These are phyloP conservation scores for Alternaria sp. DNA, from an alignment of 2,329 filamentous ascomycete species.

Conservation along the genomic window DNA sequence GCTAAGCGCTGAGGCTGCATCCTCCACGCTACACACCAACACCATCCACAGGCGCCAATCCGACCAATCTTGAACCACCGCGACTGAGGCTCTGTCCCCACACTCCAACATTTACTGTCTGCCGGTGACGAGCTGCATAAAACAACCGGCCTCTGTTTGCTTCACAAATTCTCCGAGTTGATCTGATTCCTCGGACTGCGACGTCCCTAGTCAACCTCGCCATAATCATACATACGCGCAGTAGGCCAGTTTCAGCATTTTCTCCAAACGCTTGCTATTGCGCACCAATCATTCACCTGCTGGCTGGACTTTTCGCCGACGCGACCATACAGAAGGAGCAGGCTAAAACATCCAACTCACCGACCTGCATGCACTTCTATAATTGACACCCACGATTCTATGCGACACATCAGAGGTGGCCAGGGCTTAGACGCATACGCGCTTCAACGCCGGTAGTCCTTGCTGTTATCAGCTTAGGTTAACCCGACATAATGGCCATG, in stretches of 20 bases:
- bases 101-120: constrained; percentile 12
- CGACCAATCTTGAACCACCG: constrained; percentile 37
- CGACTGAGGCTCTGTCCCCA: constrained; percentile 22
- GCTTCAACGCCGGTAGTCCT: constrained; percentile 33
- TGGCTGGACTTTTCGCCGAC: constrained; percentile 24
- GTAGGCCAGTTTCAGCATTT: constrained; percentile 38
- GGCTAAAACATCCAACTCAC: constrained; percentile 33
- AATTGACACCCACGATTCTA: constrained; percentile 33
- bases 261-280: constrained; percentile 24
- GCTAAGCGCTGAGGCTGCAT: constrained; percentile 44
- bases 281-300: constrained; percentile 29
- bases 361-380: constrained; percentile 37
- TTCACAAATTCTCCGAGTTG: constrained; percentile 24
- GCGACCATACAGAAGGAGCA: constrained; percentile 29
- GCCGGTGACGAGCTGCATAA: constrained; percentile 28
- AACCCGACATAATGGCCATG: constrained; percentile 38
- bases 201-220: constrained; percentile 39
- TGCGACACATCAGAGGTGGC: constrained; percentile 22
- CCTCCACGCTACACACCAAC: constrained; percentile 28
- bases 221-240: constrained; percentile 30
- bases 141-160: constrained; percentile 24
- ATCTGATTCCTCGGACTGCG: constrained; percentile 24
- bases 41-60: constrained; percentile 39
- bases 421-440: constrained; percentile 34
- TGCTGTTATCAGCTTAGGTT: constrained; percentile 37